A percentile compares a stretch with the other conserved stretches of the same genome.
These are phyloP conservation scores for Silene latifolia DNA, from an alignment of 148 eudicot genomes.

Conservation along the genomic window DNA sequence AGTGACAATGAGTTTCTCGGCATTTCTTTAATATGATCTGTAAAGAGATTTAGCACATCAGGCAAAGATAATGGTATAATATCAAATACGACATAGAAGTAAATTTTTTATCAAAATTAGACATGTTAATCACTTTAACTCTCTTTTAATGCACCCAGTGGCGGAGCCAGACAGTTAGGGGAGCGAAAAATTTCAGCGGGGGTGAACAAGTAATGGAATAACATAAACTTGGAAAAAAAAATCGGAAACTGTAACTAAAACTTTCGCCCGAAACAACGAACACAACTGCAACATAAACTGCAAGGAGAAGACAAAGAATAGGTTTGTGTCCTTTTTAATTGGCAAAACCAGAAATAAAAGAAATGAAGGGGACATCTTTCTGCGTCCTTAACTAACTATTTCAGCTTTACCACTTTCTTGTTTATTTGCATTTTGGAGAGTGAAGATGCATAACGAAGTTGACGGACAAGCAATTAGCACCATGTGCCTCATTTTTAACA, in stretches of 20 bases:
- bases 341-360: neutral
- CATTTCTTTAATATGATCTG: constrained; percentile 78
- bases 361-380: neutral
- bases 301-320: neutral
- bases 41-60: constrained; percentile 18
- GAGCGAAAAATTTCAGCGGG: too few species aligned
- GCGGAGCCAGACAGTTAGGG: too few species aligned
- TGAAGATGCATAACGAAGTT: neutral
- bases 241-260: too few species aligned
- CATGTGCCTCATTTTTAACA: neutral
- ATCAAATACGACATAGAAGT: neutral
- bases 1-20: constrained; percentile 91
- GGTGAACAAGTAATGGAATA: too few species aligned
- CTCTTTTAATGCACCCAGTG: neutral
- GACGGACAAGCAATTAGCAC: neutral
- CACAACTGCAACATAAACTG: neutral
- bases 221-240: too few species aligned
- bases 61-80: constrained; percentile 2
- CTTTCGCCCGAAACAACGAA: neutral
- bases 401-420: neutral
- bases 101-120: neutral
- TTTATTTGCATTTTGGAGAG: too few species aligned
- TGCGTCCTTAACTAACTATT: neutral
- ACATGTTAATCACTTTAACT: neutral
- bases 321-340: neutral